Base-by-base conservation (phyloP, 805 yeast genomes). In the Blastobotrys chiropterorum region DNA sequence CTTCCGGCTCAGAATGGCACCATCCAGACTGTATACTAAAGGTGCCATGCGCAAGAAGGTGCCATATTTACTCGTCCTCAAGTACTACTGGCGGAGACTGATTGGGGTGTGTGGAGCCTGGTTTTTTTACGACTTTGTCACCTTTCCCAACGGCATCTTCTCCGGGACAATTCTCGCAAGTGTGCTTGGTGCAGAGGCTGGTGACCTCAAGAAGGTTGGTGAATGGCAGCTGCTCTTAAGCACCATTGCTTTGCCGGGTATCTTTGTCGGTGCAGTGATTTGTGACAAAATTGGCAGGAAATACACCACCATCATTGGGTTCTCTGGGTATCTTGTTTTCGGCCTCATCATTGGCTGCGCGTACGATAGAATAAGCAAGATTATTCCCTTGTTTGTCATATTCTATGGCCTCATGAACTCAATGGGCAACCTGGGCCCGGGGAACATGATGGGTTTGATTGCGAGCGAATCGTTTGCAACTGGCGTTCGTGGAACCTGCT, bases 81-180 rank as follows among this genome's bases (percentile, higher is more conserved):
- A 78, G 62, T 85, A 70, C 67, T 84, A 83, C 70, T 85, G 92
- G 90, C 70, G 62, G 44, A 71, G 86, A 52, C 62, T 86, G 17
- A 57, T 85, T 30, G 94, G 92, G 34, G 82, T 87, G 15, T 80
- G 86, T 64, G 82, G 80, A 3, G 78, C 85, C 53, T 86, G 94
- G 94, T 85, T 85, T 71, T 72, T 85, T 59, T 86, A 83, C 63
- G 95, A 86, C 69, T 86, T 85, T 60, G 86, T 86, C 60, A 81
- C 86, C 5, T 86, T 85, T 72, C 90, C 92, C 13, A 85, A 85
- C 63, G 89, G 88, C 63, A 75, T 83, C 48, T 84, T 83, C 64
- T 77, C 85, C 3, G 76, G 77, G 8, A 73, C 82, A 22, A 84
- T 85, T 58, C 80, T 83, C 51, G 60, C 81, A 13, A 68, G 75